Evolutionary conservation across 371 early-diverging fungal genomes (phyloP), one percentile per base, ranked within the genome.

Genomic region (Syncephalastrum monosporum): DNA sequence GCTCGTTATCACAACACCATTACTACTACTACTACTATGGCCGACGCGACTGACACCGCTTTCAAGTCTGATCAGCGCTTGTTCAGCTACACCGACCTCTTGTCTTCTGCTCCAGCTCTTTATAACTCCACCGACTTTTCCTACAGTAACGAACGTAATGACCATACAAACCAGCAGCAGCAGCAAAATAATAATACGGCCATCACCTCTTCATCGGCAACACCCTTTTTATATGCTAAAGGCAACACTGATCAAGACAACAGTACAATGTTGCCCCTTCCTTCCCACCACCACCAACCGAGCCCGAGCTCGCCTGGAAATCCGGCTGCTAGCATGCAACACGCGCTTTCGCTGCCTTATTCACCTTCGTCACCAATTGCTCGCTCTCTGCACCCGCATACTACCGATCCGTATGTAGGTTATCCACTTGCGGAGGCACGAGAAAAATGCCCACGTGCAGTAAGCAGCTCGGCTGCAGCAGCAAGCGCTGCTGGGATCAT

Each of bases 391-490:
- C 56, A 46, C 27, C 48, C 14, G 16, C 48, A 19, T 48, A 47
- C 27, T 38, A 48, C 48, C 38, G 56, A 12, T 47, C 48, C 48
- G 56, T 47, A 41, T 56, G 10, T 48, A 56, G 21, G 45, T 48
- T 16, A 21, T 21, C 47, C 24, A 33, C 41, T 27, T 13, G 17
- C 12, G 12, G 38, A 16, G 51, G 27, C 17, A 27, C 15, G 21
- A 54, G 43, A 15, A 38, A 21, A 27, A 29, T 38, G 45, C 25
- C 43, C 50, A 50, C 42, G 57, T 57, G 57, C 57, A 23, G 25
- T 56, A 41, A 48, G 27, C 16, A 56, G 56, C 29, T 48, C 56
- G 10, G 42, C 56, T 56, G 44, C 55, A 55, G 56, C 38, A 33
- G 12, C 7, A 10, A 33, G 12, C 8, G 38, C 38, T 33, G 38